These are phyloP conservation scores for Aspergillus nomiae DNA, from an alignment of 2,329 filamentous ascomycete species.

Conservation along the genomic window DNA sequence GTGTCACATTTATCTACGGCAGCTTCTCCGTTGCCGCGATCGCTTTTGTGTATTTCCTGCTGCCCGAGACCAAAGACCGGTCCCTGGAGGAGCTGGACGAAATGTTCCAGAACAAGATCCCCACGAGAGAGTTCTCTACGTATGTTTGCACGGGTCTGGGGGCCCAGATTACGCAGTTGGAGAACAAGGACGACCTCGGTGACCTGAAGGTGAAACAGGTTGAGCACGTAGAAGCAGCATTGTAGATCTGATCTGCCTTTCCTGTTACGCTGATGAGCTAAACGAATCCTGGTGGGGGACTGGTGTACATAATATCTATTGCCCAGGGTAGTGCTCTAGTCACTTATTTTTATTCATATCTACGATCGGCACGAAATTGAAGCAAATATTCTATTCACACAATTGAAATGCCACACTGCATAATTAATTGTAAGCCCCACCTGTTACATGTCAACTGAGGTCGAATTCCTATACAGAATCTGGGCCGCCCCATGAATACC, in stretches of 20 bases:
- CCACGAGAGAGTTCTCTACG: background rate
- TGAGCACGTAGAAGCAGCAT: background rate
- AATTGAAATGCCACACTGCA: background rate
- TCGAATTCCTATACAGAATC: background rate
- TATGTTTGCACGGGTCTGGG: background rate
- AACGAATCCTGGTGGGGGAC: no score
- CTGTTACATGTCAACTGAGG: no score
- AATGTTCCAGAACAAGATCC: slow-evolving; percentile 21
- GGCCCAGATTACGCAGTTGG: background rate
- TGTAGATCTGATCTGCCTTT: background rate
- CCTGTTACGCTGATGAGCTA: background rate
- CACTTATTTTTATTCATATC: no score
- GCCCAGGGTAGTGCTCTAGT: background rate
- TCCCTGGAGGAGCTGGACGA: slow-evolving; percentile 32
- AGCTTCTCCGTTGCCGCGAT: slow-evolving; percentile 25
- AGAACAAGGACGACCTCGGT: background rate
- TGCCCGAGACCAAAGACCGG: slow-evolving; percentile 29
- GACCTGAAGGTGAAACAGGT: background rate
- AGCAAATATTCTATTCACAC: background rate
- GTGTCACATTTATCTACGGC: slow-evolving; percentile 26
- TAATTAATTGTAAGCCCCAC: no score
- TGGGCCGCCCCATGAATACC: background rate
- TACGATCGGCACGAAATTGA: no score
- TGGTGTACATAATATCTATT: background rate
- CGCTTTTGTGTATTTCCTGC: slow-evolving; percentile 26